Base-by-base conservation (phyloP, 495 filamentous ascomycete genomes). In the Xylaria cubensis region DNA sequence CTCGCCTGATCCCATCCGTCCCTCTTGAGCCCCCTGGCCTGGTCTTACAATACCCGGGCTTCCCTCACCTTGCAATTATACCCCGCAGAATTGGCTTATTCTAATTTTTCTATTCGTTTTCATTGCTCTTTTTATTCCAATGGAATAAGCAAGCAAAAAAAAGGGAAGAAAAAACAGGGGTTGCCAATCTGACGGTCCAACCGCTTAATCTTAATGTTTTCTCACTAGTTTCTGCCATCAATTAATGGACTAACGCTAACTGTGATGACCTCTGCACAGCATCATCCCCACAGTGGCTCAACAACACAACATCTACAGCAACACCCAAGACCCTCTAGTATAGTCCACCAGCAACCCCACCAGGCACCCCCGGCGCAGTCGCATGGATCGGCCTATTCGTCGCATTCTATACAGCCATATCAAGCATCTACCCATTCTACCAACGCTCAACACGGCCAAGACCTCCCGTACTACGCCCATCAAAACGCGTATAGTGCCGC, bases 401-500 rank as follows among this genome's bases (percentile, higher is more conserved):
- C 90, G 41, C 88, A 91, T 71, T 80, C 82, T 3, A 76, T 81
- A 83, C 67, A 80, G 82, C 71, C 81, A 76, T 92, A 92, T 73
- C 78, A 84, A 66, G 87, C 77, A 71, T 77, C 82, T 79, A 80
- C 70, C 79, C 79, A 81, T 82, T 81, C 74, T 64, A 80, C 63
- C 79, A 82, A 81, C 71, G 88, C 85, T 64, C 86, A 86, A 72
- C 86, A 89, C 72, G 74, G 87, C 56, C 91, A 91, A 81, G 93
- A 95, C 58, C 83, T 81, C 73, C 86, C 84, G n/a, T 94, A 94
- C 80, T 95, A 93, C 85, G 79, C 89, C 69, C 90, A 94, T 78
- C 87, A 88, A 56, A 89, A 88, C 76, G 87, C 92, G 29, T 95
- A 95, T 83, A 90, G 91, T 78, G 90, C 92, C 77, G 87, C 88